Conservation (phyloP, 257 asterid species). For the Ajuga chamaepitys region DNA sequence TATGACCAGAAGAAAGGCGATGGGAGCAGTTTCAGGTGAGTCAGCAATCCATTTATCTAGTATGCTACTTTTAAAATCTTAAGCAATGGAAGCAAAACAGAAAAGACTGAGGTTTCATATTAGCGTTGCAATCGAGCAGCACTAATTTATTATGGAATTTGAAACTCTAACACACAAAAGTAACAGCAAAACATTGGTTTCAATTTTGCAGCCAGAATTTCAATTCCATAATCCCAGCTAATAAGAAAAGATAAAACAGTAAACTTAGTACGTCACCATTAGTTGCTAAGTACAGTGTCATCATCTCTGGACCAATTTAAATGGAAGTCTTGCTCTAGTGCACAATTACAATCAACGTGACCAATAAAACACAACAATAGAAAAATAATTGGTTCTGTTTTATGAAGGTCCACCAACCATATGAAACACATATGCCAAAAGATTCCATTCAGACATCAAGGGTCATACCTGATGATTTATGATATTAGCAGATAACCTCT, state of each 20-base stretch:
- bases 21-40: neutral
- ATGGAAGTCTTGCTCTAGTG: neutral
- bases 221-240: slow-evolving; percentile 1
- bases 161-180: neutral
- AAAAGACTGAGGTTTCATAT: neutral
- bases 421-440: neutral
- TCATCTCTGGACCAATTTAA: neutral
- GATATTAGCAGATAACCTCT: slow-evolving; percentile 89
- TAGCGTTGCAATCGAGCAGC: neutral
- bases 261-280: neutral
- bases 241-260: neutral
- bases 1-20: neutral
- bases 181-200: neutral
- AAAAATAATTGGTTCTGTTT: neutral
- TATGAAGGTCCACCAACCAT: neutral
- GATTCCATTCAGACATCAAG: neutral
- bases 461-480: slow-evolving; percentile 78
- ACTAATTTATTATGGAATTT: neutral
- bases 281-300: neutral
- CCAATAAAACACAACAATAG: neutral
- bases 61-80: neutral
- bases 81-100: neutral
- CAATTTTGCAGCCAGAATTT: slow-evolving; percentile 1
- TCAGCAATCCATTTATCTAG: neutral
- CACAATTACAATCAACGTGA: neutral